Conservation (phyloP, 108 stramenopile genomes). For the Aurantiochytrium sp. region DNA sequence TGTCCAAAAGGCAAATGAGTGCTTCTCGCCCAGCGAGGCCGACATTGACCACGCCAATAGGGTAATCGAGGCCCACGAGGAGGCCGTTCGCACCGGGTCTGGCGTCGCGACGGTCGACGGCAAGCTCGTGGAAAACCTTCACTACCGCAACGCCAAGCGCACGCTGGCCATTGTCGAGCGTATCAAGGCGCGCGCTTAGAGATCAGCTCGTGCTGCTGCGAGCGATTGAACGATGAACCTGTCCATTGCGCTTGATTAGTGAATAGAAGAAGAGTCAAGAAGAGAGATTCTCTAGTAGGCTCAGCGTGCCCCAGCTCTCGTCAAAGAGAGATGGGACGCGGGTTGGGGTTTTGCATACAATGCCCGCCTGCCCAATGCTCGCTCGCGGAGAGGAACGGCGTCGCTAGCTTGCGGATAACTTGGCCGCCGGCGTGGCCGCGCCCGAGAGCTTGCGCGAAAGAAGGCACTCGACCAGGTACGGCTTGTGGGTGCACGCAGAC, state of each 20-base stretch:
- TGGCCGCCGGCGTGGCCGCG: no score
- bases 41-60: neutral
- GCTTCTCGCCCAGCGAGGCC: slow-evolving; percentile 14
- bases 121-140: slow-evolving; percentile 15
- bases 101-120: slow-evolving; percentile 9
- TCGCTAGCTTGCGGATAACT: no score
- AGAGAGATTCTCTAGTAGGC: no score
- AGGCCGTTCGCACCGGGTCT: neutral
- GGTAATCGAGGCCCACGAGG: slow-evolving; percentile 26
- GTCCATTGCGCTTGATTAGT: no score
- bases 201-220: no score
- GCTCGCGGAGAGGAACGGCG: no score
- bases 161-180: neutral
- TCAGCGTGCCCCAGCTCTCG: no score
- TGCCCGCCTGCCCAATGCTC: no score
- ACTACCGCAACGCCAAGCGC: slow-evolving; percentile 2
- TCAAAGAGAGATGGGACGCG: no score
- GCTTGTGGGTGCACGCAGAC: neutral
- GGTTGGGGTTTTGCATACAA: no score
- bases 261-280: no score
- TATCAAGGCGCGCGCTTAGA: neutral
- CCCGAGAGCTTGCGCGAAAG: neutral
- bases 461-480: slow-evolving; percentile 2
- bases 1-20: neutral
- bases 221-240: no score